Evolutionary conservation across 106 monocot species (phyloP).

Genomic region (Cymbidium sinense): DNA sequence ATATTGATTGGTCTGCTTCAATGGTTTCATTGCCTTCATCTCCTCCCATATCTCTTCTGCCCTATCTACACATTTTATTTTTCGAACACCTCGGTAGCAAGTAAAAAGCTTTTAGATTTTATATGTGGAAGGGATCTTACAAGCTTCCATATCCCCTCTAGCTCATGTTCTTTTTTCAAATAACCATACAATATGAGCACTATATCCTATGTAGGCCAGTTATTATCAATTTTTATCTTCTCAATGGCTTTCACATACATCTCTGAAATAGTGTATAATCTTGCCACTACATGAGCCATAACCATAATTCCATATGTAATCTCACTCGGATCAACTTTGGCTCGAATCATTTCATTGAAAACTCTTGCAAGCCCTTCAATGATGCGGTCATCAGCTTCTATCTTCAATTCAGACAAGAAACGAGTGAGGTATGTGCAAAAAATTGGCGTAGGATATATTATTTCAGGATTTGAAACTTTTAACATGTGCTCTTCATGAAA

Average conservation of each 20-base stretch:
- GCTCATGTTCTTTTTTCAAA: slow-evolving; percentile 52
- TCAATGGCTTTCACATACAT: slow-evolving; percentile 70
- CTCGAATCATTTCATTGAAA: slow-evolving; percentile 68
- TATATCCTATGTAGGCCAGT: slow-evolving; percentile 90
- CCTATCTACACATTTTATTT: slow-evolving; percentile 22
- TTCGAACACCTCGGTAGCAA: slow-evolving; percentile 82
- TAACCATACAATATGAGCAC: slow-evolving; percentile 86
- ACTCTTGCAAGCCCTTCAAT: slow-evolving; percentile 67
- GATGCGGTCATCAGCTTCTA: slow-evolving; percentile 70
- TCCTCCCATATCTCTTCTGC: slow-evolving; percentile 82
- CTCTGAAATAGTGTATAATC: slow-evolving; percentile 56
- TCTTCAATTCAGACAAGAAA: too few relatives aligned
- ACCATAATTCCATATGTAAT: slow-evolving; percentile 85
- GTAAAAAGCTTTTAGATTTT: slow-evolving; percentile 55
- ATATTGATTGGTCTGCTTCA: slow-evolving; percentile 48
- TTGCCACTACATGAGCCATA: slow-evolving; percentile 79
- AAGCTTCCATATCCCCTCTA: slow-evolving; percentile 66
- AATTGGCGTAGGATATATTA: too few relatives aligned
- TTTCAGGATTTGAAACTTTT: too few relatives aligned
- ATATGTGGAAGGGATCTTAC: slow-evolving; percentile 66
- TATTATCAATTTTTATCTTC: slow-evolving; percentile 51
- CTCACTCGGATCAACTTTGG: slow-evolving; percentile 71
- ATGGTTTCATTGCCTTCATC: slow-evolving; percentile 32
- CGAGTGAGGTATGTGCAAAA: too few relatives aligned
- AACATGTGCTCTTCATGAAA: too few relatives aligned